These are phyloP conservation scores for Dionaea muscipula DNA, from an alignment of 179 eudicot genomes.

Conservation along the genomic window DNA sequence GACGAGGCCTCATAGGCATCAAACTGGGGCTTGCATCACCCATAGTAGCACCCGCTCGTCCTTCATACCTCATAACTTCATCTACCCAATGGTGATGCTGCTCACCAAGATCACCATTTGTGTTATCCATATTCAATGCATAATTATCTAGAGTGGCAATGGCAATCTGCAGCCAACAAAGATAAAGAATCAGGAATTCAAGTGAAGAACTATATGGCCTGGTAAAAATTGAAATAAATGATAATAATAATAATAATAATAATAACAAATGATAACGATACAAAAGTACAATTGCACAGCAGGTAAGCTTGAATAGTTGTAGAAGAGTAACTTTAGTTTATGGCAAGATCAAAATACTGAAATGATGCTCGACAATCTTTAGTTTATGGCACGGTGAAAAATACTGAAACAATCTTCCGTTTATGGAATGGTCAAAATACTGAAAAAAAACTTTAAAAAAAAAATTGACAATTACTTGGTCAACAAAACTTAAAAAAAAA, in stretches of 20 bases:
- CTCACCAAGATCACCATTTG: conserved; percentile 41
- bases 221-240: too few relatives aligned
- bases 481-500: not conserved
- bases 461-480: not conserved
- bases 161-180: conserved; percentile 35
- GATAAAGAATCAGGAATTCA: not conserved
- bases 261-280: too few relatives aligned
- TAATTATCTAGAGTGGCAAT: conserved; percentile 51
- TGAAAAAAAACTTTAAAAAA: not conserved
- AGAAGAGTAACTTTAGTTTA: too few relatives aligned
- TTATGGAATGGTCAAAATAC: too few relatives aligned
- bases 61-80: conserved; percentile 82
- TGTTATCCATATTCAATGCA: conserved; percentile 29
- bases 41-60: conserved; percentile 33
- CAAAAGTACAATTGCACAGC: too few relatives aligned
- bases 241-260: too few relatives aligned
- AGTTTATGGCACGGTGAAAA: too few relatives aligned
- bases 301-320: too few relatives aligned
- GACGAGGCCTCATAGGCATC: conserved; percentile 36
- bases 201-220: too few relatives aligned
- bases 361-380: too few relatives aligned
- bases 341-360: too few relatives aligned
- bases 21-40: conserved; percentile 35
- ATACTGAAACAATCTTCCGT: too few relatives aligned
- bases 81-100: conserved; percentile 82